Conservation (phyloP, 164 flowering plant species). For the Vitis cinerea region DNA sequence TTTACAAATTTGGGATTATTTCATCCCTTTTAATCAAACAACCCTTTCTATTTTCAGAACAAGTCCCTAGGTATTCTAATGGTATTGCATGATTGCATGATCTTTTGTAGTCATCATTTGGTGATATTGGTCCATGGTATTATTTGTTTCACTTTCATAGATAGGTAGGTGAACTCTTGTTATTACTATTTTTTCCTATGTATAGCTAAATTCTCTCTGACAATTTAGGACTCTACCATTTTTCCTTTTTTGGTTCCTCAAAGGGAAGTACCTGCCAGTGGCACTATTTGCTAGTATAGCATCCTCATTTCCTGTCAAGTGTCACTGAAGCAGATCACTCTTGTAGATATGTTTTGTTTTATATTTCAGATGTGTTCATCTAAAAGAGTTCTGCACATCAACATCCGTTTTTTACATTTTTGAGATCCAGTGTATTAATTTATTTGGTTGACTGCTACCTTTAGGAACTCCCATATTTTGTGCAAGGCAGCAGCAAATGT, state of each 20-base stretch:
- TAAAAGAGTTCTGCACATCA: background rate
- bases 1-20: no score
- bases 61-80: no score
- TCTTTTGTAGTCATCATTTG: background rate
- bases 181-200: no score
- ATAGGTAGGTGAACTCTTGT: no score
- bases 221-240: no score
- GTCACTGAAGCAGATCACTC: background rate
- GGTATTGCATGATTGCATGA: background rate
- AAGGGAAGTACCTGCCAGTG: no score
- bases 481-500: slow-evolving; percentile 71
- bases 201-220: no score
- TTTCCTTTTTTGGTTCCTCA: no score
- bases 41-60: no score
- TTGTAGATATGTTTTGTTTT: background rate
- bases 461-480: slow-evolving; percentile 40
- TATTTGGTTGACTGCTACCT: slow-evolving; percentile 4
- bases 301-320: background rate
- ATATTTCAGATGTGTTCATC: background rate
- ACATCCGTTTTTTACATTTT: background rate
- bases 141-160: no score
- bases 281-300: background rate
- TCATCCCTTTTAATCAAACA: no score
- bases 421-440: background rate
- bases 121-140: no score